A percentile compares a stretch with the other conserved stretches of the same genome.
phyloP scores from a whole-genome alignment of 2,329 filamentous ascomycete species.

The Volutella citrinella region DNA sequence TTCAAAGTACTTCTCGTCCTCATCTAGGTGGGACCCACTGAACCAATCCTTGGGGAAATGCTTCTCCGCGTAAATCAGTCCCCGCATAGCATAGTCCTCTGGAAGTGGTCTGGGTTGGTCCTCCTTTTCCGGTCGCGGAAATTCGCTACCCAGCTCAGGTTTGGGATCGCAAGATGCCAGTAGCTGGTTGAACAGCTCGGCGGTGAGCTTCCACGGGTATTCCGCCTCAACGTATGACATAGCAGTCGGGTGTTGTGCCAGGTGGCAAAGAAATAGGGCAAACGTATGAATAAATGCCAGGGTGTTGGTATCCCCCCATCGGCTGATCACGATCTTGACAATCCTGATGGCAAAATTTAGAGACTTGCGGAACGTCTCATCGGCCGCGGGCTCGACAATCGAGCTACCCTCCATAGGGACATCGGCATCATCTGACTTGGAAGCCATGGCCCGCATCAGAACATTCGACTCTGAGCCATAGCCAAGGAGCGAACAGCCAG shows the following conservation, averaged over 20 bases:
- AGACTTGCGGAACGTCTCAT: constrained; percentile 32
- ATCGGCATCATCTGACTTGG: constrained; percentile 25
- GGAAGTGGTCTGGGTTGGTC: constrained; percentile 55
- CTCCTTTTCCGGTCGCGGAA: constrained; percentile 45
- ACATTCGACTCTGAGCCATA: constrained; percentile 41
- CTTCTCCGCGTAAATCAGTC: constrained; percentile 56
- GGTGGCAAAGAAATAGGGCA: constrained; percentile 54
- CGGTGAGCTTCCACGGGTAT: constrained; percentile 51
- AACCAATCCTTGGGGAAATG: constrained; percentile 63
- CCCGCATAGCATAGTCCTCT: constrained; percentile 66
- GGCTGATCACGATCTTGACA: constrained; percentile 44
- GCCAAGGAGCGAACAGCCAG: constrained; percentile 30
- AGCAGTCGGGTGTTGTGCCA: constrained; percentile 39
- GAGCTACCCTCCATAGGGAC: constrained; percentile 19
- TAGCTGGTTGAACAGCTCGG: constrained; percentile 36
- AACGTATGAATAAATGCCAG: constrained; percentile 62
- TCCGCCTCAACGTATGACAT: constrained; percentile 41
- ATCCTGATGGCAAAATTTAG: constrained; percentile 42
- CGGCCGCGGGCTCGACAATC: constrained; percentile 20
- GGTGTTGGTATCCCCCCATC: constrained; percentile 56
- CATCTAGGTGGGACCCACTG: constrained; percentile 53
- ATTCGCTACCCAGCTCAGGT: constrained; percentile 39
- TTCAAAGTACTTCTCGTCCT: constrained; percentile 67
- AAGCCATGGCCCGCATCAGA: constrained; percentile 39
- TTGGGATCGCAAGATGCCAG: constrained; percentile 24